Evolutionary conservation across 345 rosid genomes (phyloP).

Genomic region (Lepidium africanum): DNA sequence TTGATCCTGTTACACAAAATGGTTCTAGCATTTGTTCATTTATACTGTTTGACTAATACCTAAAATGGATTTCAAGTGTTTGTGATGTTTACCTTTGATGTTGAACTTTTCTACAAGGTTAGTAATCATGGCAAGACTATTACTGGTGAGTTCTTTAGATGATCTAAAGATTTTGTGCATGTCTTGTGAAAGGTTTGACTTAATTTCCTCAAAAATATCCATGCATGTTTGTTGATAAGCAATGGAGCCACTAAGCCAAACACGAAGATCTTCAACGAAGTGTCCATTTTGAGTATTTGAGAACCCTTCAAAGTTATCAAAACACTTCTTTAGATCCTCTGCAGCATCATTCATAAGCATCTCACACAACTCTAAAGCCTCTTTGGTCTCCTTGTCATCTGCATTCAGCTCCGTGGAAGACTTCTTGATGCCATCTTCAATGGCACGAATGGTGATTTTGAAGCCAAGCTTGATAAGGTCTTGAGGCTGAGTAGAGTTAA

Average conservation of each 20-base stretch:
- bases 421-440: conserved; percentile 34
- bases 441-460: conserved; percentile 28
- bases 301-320: conserved; percentile 32
- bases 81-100: neutral
- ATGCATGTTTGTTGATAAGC: conserved; percentile 66
- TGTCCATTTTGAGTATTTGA: conserved; percentile 31
- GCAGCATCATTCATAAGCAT: conserved; percentile 43
- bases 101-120: conserved; percentile 28
- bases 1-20: neutral
- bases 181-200: conserved; percentile 30
- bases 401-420: conserved; percentile 29
- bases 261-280: conserved; percentile 40
- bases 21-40: neutral
- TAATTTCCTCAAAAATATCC: conserved; percentile 56
- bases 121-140: conserved; percentile 58
- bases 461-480: conserved; percentile 49
- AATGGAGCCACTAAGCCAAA: conserved; percentile 67
- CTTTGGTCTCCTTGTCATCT: conserved; percentile 42
- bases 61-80: neutral
- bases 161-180: conserved; percentile 36
- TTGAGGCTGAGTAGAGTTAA: conserved; percentile 45
- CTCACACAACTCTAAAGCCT: conserved; percentile 48
- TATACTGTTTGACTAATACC: neutral
- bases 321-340: conserved; percentile 43
- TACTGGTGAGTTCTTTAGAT: conserved; percentile 50